Percentiles rank a stretch among this genome's conserved stretches.
Conservation (phyloP, 305 asterid genomes). For the Fraxinus sp. region DNA sequence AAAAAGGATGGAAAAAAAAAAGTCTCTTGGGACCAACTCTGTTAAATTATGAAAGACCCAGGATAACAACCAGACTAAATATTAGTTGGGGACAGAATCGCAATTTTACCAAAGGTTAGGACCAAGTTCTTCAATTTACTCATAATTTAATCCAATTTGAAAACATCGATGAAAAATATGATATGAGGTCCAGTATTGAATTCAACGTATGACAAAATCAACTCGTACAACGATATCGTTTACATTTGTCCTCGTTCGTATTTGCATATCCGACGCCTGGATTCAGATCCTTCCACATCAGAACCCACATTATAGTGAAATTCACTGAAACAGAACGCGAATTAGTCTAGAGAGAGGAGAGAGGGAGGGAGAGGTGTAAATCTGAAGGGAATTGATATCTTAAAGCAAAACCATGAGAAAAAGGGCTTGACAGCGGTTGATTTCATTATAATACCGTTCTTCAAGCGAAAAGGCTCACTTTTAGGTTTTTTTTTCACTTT, state of each 20-base stretch:
- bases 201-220: conserved; percentile 27
- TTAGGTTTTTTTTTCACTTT: conserved; percentile 10
- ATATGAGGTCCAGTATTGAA: conserved; percentile 1
- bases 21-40: neutral
- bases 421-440: conserved; percentile 36
- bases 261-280: conserved; percentile 1
- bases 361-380: conserved; percentile 24
- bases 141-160: neutral
- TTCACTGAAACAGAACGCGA: conserved; percentile 14
- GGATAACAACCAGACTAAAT: neutral
- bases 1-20: neutral
- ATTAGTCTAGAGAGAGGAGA: conserved; percentile 24
- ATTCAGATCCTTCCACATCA: conserved; percentile 29
- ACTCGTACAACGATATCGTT: conserved; percentile 24
- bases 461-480: conserved; percentile 53
- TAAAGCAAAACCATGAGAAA: conserved; percentile 6
- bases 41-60: neutral
- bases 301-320: conserved; percentile 4
- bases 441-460: conserved; percentile 23
- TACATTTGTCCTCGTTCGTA: neutral
- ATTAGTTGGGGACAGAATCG: neutral
- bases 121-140: neutral
- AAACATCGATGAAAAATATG: neutral
- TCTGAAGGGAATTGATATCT: conserved; percentile 36
- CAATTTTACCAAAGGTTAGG: neutral